These are phyloP conservation scores for Aspergillus floridensis DNA, from an alignment of 2,329 filamentous ascomycete genomes.

Conservation along the genomic window DNA sequence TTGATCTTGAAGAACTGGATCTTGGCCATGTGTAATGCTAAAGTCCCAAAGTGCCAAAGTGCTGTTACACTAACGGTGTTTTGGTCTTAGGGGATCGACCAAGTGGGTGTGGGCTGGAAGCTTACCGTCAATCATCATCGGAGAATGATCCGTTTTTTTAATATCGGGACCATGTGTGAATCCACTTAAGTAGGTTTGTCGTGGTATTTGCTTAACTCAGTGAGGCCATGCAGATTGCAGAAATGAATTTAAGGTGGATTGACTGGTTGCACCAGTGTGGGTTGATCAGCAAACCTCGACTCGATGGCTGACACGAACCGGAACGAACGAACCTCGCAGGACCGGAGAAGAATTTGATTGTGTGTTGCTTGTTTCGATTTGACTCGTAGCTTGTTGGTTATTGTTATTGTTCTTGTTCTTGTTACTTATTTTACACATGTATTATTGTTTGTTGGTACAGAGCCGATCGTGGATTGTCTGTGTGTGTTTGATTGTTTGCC, in stretches of 20 bases:
- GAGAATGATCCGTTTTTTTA: not conserved
- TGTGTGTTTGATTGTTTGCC: not conserved
- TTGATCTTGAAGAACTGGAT: not conserved
- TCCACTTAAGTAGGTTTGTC: slow-evolving; percentile 7
- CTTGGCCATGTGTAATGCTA: not conserved
- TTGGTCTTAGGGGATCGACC: slow-evolving; percentile 6
- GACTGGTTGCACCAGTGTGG: not conserved
- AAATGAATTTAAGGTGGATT: not conserved
- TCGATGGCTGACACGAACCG: not conserved
- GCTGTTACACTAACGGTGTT: not conserved
- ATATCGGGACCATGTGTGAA: slow-evolving; percentile 6
- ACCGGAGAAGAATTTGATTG: not conserved
- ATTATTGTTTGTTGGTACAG: no score
- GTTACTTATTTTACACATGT: no score
- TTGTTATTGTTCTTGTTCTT: not conserved
- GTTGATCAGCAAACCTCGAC: not conserved
- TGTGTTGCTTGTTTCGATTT: not conserved
- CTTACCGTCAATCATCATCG: slow-evolving; percentile 1
- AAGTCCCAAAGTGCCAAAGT: not conserved
- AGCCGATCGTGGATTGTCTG: not conserved
- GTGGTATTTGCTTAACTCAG: not conserved
- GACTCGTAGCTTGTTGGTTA: not conserved
- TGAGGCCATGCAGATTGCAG: not conserved
- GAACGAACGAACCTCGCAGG: no score
- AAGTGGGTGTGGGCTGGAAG: slow-evolving; percentile 2